A percentile compares a stretch with the other conserved stretches of the same genome.
Conservation (phyloP, 2,329 filamentous ascomycete genomes). For the Aschersonia sp. region DNA sequence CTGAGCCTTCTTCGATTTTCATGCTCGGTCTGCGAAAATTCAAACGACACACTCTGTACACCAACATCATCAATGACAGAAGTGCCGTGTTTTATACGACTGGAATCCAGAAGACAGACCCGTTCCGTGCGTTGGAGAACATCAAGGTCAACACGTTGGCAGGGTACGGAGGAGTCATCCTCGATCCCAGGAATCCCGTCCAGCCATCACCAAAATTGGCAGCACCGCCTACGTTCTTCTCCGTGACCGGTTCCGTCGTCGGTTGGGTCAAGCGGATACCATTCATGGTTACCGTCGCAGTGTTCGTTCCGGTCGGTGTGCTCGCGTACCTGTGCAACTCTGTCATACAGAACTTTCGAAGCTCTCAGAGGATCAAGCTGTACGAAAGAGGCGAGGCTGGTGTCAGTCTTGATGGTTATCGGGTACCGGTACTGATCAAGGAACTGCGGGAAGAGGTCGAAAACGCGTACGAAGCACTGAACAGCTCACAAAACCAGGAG, state of each 20-base stretch:
- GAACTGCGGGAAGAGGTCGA: constrained; percentile 65
- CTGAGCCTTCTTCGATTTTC: constrained; percentile 76
- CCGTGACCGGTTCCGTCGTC: constrained; percentile 15
- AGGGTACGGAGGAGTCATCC: constrained; percentile 59
- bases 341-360: constrained; percentile 60
- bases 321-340: constrained; percentile 62
- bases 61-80: constrained; percentile 77
- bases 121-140: constrained; percentile 52
- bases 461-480: constrained; percentile 59
- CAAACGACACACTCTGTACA: constrained; percentile 62
- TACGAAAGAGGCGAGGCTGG: constrained; percentile 61
- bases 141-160: constrained; percentile 59
- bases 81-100: constrained; percentile 76
- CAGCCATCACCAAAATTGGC: constrained; percentile 25
- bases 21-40: constrained; percentile 65
- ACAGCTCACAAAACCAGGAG: constrained; percentile 52
- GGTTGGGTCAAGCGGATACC: constrained; percentile 39
- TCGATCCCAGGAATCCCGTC: constrained; percentile 53
- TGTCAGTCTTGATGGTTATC: constrained; percentile 54
- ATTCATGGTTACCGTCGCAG: constrained; percentile 44
- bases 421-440: constrained; percentile 61
- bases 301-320: constrained; percentile 63
- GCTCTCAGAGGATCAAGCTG: constrained; percentile 56
- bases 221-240: constrained; percentile 14
- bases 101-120: constrained; percentile 61